A percentile compares a stretch with the other conserved stretches of the same genome.
Conservation (phyloP, 768 basidiomycete genomes). For the Russula earlei region DNA sequence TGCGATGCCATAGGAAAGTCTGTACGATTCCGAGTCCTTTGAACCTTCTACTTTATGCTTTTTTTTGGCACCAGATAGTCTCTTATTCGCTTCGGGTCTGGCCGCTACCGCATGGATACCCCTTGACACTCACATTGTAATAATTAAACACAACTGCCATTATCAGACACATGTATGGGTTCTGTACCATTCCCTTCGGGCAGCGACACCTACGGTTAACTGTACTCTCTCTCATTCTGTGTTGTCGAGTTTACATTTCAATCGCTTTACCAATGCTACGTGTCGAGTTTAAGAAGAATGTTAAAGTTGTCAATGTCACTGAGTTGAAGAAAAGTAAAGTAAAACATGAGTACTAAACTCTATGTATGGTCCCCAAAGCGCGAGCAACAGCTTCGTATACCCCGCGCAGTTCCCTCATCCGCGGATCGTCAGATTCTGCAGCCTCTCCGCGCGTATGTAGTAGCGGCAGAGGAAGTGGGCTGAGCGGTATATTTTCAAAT, state of each 20-base stretch:
- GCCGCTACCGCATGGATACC: neutral
- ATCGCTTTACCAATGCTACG: neutral
- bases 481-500: constrained; percentile 18
- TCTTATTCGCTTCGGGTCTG: neutral
- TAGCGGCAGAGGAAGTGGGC: constrained; percentile 8
- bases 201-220: constrained; percentile 10
- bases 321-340: neutral
- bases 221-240: neutral
- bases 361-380: constrained; percentile 5
- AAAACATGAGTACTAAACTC: neutral
- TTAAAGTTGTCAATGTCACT: no score
- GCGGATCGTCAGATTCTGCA: constrained; percentile 3
- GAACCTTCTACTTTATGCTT: neutral
- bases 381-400: constrained; percentile 19
- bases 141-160: neutral
- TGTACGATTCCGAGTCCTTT: neutral
- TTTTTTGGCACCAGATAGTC: neutral
- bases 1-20: neutral
- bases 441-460: constrained; percentile 15
- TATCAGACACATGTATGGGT: constrained; percentile 3
- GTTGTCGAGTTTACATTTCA: neutral
- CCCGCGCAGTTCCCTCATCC: constrained; percentile 7
- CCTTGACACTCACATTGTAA: constrained; percentile 1
- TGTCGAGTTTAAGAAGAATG: no score
- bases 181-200: constrained; percentile 2